These are phyloP conservation scores for Lasiosphaeria hispida DNA, from an alignment of 495 filamentous ascomycete genomes.

Conservation along the genomic window DNA sequence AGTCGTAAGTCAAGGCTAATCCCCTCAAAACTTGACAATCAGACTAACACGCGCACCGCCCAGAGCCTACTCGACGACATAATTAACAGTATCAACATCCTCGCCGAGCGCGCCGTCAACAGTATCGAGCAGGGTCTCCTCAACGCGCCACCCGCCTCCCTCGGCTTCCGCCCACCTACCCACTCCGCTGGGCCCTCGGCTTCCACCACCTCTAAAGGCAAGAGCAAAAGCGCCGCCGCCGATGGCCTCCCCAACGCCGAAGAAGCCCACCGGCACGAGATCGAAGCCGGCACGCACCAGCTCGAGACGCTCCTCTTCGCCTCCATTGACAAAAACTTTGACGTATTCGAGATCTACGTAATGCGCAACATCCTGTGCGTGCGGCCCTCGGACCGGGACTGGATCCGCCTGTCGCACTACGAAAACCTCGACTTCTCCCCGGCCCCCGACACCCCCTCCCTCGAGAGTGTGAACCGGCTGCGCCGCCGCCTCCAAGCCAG, in stretches of 20 bases:
- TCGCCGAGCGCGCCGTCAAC: constrained; percentile 81
- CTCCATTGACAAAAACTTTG: constrained; percentile 93
- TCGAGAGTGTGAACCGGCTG: constrained; percentile 64
- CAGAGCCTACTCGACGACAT: constrained; percentile 95
- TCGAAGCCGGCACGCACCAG: constrained; percentile 87
- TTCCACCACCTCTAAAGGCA: too few species aligned
- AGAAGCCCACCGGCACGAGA: constrained; percentile 63
- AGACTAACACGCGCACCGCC: constrained; percentile 11
- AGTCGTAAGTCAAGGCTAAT: constrained; percentile 56
- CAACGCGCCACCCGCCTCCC: constrained; percentile 61
- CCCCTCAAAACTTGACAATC: neutral
- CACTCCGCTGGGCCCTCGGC: constrained; percentile 14
- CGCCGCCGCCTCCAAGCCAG: constrained; percentile 79
- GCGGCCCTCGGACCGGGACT: constrained; percentile 63
- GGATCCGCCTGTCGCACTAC: constrained; percentile 84
- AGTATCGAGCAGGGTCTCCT: constrained; percentile 79
- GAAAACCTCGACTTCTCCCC: constrained; percentile 49
- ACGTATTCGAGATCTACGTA: constrained; percentile 91
- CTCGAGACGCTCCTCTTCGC: constrained; percentile 92
- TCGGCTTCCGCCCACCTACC: constrained; percentile 65
- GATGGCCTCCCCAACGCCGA: constrained; percentile 34
- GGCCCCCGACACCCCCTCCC: constrained; percentile 46
- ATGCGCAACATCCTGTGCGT: constrained; percentile 86
- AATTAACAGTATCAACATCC: constrained; percentile 90
- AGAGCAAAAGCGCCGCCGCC: constrained; percentile 27